Conservation (phyloP, 257 asterid genomes). For the Phtheirospermum japonicum region DNA sequence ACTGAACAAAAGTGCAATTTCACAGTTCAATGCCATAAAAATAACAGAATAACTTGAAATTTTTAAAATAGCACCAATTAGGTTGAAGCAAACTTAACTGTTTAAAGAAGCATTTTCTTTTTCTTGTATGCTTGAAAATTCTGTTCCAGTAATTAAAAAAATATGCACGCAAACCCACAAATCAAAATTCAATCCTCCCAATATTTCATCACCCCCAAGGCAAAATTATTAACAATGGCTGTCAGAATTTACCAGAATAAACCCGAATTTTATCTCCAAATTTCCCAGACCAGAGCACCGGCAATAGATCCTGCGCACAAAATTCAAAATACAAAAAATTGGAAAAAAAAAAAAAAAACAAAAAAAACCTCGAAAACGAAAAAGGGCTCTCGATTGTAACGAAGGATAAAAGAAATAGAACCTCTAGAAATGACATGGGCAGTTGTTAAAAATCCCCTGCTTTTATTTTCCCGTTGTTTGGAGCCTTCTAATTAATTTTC, state of each 20-base stretch:
- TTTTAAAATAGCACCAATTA: no score
- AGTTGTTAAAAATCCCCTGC: slow-evolving; percentile 13
- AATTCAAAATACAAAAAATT: slow-evolving; percentile 23
- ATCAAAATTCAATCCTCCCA: background rate
- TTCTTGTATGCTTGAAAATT: no score
- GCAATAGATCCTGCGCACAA: slow-evolving; percentile 56
- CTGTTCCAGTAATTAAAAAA: no score
- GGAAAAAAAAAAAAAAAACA: no score
- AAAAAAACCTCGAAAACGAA: slow-evolving; percentile 24
- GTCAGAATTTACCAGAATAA: slow-evolving; percentile 48
- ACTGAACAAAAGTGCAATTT: no score
- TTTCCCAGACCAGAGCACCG: slow-evolving; percentile 42
- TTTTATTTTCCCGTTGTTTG: slow-evolving; percentile 16
- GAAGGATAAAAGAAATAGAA: slow-evolving; percentile 23
- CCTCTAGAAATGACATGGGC: slow-evolving; percentile 71
- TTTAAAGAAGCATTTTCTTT: no score
- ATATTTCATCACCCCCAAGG: background rate
- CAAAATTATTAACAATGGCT: background rate
- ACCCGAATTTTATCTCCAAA: slow-evolving; percentile 33
- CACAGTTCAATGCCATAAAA: no score
- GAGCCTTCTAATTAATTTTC: slow-evolving; percentile 23
- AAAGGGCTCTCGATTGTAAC: slow-evolving; percentile 16
- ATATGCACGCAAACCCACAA: no score
- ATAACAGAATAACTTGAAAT: no score
- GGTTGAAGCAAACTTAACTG: no score